Conservation (phyloP, 2,329 filamentous ascomycete genomes). For the Monosporascus sp. region DNA sequence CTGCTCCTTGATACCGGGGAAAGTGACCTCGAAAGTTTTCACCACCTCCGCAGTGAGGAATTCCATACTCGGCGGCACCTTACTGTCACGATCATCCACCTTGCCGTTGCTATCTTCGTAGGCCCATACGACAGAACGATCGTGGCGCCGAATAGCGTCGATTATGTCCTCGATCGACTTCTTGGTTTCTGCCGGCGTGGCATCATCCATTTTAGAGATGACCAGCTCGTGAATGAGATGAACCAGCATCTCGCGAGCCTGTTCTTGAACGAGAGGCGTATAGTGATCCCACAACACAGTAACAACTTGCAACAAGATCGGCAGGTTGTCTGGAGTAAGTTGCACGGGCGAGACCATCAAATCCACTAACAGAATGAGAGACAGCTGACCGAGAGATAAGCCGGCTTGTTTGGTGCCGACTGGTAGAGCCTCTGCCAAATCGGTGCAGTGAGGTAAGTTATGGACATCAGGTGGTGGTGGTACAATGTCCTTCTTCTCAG, state of each 20-base stretch:
- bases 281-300: conserved; percentile 98
- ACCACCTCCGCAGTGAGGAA: conserved; percentile 77
- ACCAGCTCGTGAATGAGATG: conserved; percentile 96
- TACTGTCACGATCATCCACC: conserved; percentile 65
- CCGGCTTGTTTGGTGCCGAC: conserved; percentile 87
- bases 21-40: conserved; percentile 76
- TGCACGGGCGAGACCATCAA: conserved; percentile 90
- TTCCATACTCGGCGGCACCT: conserved; percentile 84
- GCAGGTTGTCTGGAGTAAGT: conserved; percentile 71
- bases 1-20: conserved; percentile 80
- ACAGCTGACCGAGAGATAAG: conserved; percentile 87
- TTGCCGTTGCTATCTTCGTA: conserved; percentile 90
- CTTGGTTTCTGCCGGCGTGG: conserved; percentile 56
- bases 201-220: conserved; percentile 69
- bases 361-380: conserved; percentile 89
- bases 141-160: conserved; percentile 78
- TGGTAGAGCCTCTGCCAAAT: conserved; percentile 72
- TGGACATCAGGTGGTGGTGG: conserved; percentile 67
- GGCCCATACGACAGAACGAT: conserved; percentile 80
- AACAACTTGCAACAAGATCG: conserved; percentile 82
- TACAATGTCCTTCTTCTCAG: conserved; percentile 67
- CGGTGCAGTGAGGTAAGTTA: conserved; percentile 82
- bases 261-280: conserved; percentile 88
- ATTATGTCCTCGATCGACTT: conserved; percentile 80
- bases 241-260: conserved; percentile 95